Evolutionary conservation across 1,284 basidiomycete genomes (phyloP), one percentile per base, ranked within the genome.

Genomic region (Trichosporon sp.): DNA sequence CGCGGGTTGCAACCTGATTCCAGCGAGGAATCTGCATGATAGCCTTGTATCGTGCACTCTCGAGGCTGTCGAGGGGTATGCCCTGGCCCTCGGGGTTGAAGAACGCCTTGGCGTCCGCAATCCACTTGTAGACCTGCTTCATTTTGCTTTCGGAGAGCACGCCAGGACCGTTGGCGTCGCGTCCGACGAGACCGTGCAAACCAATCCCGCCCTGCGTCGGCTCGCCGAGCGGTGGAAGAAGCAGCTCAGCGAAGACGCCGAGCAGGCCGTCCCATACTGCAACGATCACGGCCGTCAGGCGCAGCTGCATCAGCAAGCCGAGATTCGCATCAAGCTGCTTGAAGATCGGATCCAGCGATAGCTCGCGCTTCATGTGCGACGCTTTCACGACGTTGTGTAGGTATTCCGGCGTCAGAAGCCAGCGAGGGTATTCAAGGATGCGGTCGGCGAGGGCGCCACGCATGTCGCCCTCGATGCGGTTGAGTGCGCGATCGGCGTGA

Each of bases 1-100:
- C 49, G 2, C 49, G 14, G 16, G 49, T 54, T 6, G 4, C 16
- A 16, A n/a, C 25, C 25, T 54, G 29, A 16, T n/a, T 29, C 49
- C 49, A 54, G 7, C 49, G 49, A 10, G 49, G 49, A n/a, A 54
- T 54, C 27, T 54, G 73, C 60, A 81, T 66, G 31, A 81, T 68
- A 60, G 80, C 78, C 31, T 73, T 71, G 69, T 80, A 81, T 1
- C 64, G 63, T 4, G 75, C 75, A 1, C 63, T 56, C 57, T 79
- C 74, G 16, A 81, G 71, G 34, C 61, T 52, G 16, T 59, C 16
- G n/a, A 75, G 25, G 1, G 78, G 78, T 3, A 81, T 73, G 13
- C 78, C 79, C 62, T 78, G 66, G 44, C 80, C 79, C 4, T 65
- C 64, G 9, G 80, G 78, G 65, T 80, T 80, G 71, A 79, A 80